These are phyloP conservation scores for Spathaspora hagerdaliae DNA, from an alignment of 805 yeast genomes.

Conservation along the genomic window DNA sequence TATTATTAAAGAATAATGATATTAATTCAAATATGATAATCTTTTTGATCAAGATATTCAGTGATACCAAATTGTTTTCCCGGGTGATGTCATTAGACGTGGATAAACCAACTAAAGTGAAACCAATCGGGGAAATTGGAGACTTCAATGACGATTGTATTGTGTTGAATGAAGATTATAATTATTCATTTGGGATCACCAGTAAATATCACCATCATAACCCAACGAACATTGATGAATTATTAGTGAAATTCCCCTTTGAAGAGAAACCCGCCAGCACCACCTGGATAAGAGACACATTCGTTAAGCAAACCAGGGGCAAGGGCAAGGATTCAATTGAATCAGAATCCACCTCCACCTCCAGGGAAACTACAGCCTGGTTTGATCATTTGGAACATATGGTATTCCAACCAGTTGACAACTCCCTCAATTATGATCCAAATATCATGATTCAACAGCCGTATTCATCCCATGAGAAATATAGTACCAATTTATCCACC, in stretches of 20 bases:
- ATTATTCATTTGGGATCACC: slow-evolving; percentile 50
- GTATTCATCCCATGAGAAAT: slow-evolving; percentile 21
- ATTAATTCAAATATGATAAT: slow-evolving; percentile 40
- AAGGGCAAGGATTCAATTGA: slow-evolving; percentile 24
- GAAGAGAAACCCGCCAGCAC: not conserved
- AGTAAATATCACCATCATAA: slow-evolving; percentile 35
- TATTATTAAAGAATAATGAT: too few species aligned
- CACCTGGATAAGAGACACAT: slow-evolving; percentile 6
- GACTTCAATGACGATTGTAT: slow-evolving; percentile 22
- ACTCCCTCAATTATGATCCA: slow-evolving; percentile 34
- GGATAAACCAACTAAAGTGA: slow-evolving; percentile 17
- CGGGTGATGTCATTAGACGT: slow-evolving; percentile 9
- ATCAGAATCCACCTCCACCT: slow-evolving; percentile 11
- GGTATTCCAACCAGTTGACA: slow-evolving; percentile 17
- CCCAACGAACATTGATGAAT: slow-evolving; percentile 30
- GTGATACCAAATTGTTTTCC: slow-evolving; percentile 32
- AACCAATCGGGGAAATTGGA: slow-evolving; percentile 10
- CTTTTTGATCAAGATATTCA: slow-evolving; percentile 32
- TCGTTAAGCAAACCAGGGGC: slow-evolving; percentile 3
- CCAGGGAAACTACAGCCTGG: slow-evolving; percentile 24
- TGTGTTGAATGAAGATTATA: slow-evolving; percentile 44
- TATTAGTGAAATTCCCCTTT: slow-evolving; percentile 22
- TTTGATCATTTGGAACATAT: slow-evolving; percentile 25
- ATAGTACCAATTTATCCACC: slow-evolving; percentile 25
- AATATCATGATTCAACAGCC: slow-evolving; percentile 18